These are phyloP conservation scores for Candida verbasci DNA, from an alignment of 805 yeast species.

Conservation along the genomic window DNA sequence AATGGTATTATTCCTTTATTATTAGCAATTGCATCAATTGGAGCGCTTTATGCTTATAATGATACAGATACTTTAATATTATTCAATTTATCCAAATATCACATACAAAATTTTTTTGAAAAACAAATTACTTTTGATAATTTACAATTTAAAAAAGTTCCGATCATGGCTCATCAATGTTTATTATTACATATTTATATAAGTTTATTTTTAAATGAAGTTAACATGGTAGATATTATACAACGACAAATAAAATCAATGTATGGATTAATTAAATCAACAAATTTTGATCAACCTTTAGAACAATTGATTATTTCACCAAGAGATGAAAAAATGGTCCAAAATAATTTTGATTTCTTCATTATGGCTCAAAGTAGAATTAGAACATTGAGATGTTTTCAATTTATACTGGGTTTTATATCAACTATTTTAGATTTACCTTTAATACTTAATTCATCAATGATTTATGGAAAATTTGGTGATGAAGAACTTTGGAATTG, in stretches of 20 bases:
- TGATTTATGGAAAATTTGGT: conserved; percentile 62
- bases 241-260: conserved; percentile 50
- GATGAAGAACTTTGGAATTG: conserved; percentile 60
- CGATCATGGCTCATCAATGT: conserved; percentile 54
- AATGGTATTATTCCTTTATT: conserved; percentile 57
- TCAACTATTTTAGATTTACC: conserved; percentile 41
- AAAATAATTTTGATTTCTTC: conserved; percentile 46
- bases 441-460: conserved; percentile 35
- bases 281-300: conserved; percentile 47
- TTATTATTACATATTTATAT: conserved; percentile 52
- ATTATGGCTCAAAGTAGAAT: conserved; percentile 53
- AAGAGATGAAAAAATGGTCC: conserved; percentile 21
- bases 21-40: conserved; percentile 80
- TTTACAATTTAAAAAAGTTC: conserved; percentile 49
- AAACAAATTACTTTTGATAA: conserved; percentile 41
- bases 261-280: conserved; percentile 50
- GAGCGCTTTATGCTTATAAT: conserved; percentile 82
- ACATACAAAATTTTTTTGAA: conserved; percentile 65
- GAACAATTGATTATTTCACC: conserved; percentile 45
- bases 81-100: conserved; percentile 62
- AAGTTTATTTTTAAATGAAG: conserved; percentile 53
- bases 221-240: conserved; percentile 46
- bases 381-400: conserved; percentile 48
- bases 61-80: conserved; percentile 69
- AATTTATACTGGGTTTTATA: conserved; percentile 45